Conservation (phyloP, 169 alveolate genomes). For the Perkinsus chesapeaki region DNA sequence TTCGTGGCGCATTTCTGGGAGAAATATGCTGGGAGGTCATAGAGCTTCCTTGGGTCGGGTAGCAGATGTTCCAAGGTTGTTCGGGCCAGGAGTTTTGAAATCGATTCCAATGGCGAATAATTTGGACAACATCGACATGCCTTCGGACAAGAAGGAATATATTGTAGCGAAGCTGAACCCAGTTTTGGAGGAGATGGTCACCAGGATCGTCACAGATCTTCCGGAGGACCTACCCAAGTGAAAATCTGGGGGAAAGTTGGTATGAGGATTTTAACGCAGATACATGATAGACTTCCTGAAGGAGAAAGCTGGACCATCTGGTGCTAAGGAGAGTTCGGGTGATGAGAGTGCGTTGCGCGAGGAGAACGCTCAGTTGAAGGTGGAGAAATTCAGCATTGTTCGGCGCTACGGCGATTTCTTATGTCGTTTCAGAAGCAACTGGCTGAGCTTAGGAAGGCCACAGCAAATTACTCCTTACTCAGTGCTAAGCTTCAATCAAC, state of each 20-base stretch:
- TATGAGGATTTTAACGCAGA: slow-evolving; percentile 11
- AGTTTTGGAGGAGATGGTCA: slow-evolving; percentile 34
- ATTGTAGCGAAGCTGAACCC: slow-evolving; percentile 35
- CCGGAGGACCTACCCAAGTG: slow-evolving; percentile 9
- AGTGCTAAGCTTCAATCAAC: too few species aligned
- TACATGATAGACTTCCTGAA: slow-evolving; percentile 15
- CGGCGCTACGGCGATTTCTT: slow-evolving; percentile 20
- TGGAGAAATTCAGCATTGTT: slow-evolving; percentile 50
- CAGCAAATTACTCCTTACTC: too few species aligned
- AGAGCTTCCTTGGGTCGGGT: too few species aligned
- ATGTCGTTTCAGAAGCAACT: neutral
- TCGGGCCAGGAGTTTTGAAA: too few species aligned
- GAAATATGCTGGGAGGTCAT: too few species aligned
- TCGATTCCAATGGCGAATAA: neutral
- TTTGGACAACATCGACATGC: neutral
- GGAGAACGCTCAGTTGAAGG: neutral
- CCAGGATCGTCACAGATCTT: slow-evolving; percentile 22
- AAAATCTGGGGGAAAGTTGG: neutral
- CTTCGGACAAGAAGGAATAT: neutral
- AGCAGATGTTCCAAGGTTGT: too few species aligned
- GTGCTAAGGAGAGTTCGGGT: neutral
- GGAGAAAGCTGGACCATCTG: slow-evolving; percentile 25
- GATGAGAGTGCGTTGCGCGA: neutral
- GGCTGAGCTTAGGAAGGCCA: neutral
- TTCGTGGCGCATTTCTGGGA: too few species aligned